Base-by-base conservation (phyloP, 306 rosid genomes). In the Crataegus laevigata region DNA sequence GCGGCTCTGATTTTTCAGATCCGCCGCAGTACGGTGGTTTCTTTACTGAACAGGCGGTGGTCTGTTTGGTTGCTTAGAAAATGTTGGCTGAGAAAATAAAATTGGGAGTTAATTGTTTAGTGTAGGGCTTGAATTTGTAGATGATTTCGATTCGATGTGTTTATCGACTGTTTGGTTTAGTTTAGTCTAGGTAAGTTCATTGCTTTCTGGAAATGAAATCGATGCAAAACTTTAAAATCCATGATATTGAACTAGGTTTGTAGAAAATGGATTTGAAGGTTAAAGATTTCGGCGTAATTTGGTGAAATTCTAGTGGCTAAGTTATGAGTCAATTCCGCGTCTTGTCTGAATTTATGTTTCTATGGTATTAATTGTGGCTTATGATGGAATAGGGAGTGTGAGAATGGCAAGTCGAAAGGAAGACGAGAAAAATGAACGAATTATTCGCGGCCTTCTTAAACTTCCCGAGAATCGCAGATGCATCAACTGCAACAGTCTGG, bases 401-500 rank as follows among this genome's bases (percentile, higher is more conserved):
- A 75, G 60, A 79, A 93, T 94, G 98, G 84, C 96, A 42, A 91
- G 73, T 81, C 90, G 91, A 66, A 94, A 80, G 83, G 97, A 94
- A 83, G 98, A 94, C 14, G 97, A 91, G 85, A 90, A 83, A 72
- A 89, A 94, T 74, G 98, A 94, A 77, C 88, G 93, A 58, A 87
- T 80, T 65, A 91, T 94, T 81, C 97, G 98, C 12, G 92, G 93
- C 67, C 93, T 94, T 75, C 96, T 91, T 43, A 94, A 90, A 82
- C 96, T 89, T 62, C 85, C 81, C 2, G 90, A 85, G 68, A 94
- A 94, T 78, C 91, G 91, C 11, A 87, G 96, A 83, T 94, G 98
- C 80, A 91, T 91, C 78, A 94, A 94, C 86, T 94, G 98, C 78
- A 89, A 90, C 78, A 87, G 96, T 82, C 50, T 87, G 91, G 98